phyloP scores from a whole-genome alignment of 352 stramenopile species.

The Phytophthora podocarpi region DNA sequence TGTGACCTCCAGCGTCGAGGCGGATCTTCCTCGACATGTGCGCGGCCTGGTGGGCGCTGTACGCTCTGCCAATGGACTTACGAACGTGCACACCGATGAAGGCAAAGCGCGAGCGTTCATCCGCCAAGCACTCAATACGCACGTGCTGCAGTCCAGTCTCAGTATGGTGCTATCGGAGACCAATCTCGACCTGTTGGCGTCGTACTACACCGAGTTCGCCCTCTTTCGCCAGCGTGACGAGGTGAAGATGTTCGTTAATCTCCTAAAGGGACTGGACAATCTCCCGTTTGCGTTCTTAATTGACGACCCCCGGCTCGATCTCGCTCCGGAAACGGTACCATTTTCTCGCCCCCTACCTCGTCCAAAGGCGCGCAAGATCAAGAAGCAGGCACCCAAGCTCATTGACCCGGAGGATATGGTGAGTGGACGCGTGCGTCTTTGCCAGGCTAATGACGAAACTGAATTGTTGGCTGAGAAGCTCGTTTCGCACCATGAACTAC shows the following conservation, averaged over 20 bases:
- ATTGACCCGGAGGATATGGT: constrained; percentile 89
- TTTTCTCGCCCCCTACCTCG: constrained; percentile 72
- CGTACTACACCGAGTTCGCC: constrained; percentile 82
- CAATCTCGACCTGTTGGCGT: constrained; percentile 77
- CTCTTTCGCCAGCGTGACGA: constrained; percentile 84
- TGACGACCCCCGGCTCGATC: constrained; percentile 73
- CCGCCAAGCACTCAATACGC: constrained; percentile 84
- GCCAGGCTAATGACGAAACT: constrained; percentile 62
- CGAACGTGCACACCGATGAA: constrained; percentile 74
- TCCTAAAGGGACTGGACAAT: constrained; percentile 67
- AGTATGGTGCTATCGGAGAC: constrained; percentile 70
- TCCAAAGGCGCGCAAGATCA: constrained; percentile 53
- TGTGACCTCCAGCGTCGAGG: constrained; percentile 73
- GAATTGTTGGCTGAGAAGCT: constrained; percentile 77
- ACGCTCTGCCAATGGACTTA: constrained; percentile 57
- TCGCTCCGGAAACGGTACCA: constrained; percentile 66
- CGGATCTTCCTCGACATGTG: constrained; percentile 70
- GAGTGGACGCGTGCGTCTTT: constrained; percentile 70
- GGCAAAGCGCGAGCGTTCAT: constrained; percentile 80
- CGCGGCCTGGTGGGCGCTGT: constrained; percentile 72
- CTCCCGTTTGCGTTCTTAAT: constrained; percentile 84
- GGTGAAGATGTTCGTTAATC: constrained; percentile 73
- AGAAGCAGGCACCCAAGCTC: constrained; percentile 62
- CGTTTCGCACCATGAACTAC: constrained; percentile 75
- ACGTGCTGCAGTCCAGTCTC: constrained; percentile 74